phyloP scores from a whole-genome alignment of 768 basidiomycete genomes.

The Lactifluus hygrophoroides region DNA sequence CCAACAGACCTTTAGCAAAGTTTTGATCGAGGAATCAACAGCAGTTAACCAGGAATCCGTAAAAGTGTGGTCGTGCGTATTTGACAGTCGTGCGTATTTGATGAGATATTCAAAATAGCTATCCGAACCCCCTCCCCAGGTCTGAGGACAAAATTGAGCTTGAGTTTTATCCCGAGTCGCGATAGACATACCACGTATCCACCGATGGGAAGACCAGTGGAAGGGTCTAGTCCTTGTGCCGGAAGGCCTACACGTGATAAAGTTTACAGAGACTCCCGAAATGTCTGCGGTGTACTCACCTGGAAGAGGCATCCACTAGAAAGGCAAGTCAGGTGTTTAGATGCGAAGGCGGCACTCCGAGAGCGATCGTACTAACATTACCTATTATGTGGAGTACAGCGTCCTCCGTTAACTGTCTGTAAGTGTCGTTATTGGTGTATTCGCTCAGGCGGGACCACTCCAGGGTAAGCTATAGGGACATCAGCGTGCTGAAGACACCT shows the following conservation, averaged over 20 bases:
- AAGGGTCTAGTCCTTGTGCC: conserved; percentile 49
- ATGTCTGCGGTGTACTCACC: not conserved
- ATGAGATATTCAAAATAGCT: conserved; percentile 74
- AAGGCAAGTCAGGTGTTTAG: conserved; percentile 21
- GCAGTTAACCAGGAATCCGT: conserved; percentile 62
- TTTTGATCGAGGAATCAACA: conserved; percentile 60
- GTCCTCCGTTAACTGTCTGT: conserved; percentile 27
- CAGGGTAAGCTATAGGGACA: conserved; percentile 38
- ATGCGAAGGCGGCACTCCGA: not conserved
- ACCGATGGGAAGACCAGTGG: not conserved
- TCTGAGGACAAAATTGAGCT: conserved; percentile 29
- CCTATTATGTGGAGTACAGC: conserved; percentile 41
- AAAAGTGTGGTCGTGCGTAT: conserved; percentile 54
- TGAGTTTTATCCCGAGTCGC: not conserved
- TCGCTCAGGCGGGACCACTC: conserved; percentile 47
- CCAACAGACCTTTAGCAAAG: conserved; percentile 40
- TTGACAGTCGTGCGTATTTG: conserved; percentile 61
- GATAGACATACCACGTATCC: not conserved
- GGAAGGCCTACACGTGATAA: conserved; percentile 38
- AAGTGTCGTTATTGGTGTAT: conserved; percentile 54
- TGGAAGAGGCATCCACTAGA: conserved; percentile 29
- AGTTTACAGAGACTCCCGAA: conserved; percentile 3
- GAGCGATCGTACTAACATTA: conserved; percentile 25
- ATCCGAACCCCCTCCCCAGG: conserved; percentile 64
- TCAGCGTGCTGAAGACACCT: not conserved